These are phyloP conservation scores for Cordia subcordata DNA, from an alignment of 257 asterid genomes.

Conservation along the genomic window DNA sequence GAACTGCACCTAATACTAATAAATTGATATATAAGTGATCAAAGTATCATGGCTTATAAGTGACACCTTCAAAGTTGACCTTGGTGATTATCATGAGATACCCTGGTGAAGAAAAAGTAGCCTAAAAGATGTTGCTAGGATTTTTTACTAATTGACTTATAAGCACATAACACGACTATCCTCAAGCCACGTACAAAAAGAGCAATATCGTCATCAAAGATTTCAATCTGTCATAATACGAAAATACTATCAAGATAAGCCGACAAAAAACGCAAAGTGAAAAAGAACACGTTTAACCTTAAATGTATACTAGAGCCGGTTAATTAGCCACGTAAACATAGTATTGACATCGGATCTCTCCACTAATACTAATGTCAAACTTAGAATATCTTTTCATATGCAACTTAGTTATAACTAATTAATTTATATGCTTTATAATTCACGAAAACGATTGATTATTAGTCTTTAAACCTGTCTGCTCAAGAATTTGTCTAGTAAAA, in stretches of 20 bases:
- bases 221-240: no score
- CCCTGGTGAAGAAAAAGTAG: constrained; percentile 5
- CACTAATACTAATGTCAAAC: background rate
- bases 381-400: no score
- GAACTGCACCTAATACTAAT: no score
- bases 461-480: no score
- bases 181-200: constrained; percentile 28
- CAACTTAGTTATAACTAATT: background rate
- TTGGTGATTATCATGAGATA: constrained; percentile 1
- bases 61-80: constrained; percentile 16
- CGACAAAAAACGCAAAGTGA: constrained; percentile 17
- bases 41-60: no score
- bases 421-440: no score
- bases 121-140: background rate
- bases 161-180: constrained; percentile 24
- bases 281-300: background rate
- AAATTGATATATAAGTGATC: no score
- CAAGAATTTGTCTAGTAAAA: background rate
- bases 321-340: constrained; percentile 9
- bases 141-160: constrained; percentile 28
- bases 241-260: constrained; percentile 31
- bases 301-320: background rate
- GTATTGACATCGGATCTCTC: background rate
- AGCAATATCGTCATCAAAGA: no score
- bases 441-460: no score